Evolutionary conservation across 2,329 filamentous ascomycete species (phyloP).

Genomic region (Nothophaeocryptopus gaeumannii): DNA sequence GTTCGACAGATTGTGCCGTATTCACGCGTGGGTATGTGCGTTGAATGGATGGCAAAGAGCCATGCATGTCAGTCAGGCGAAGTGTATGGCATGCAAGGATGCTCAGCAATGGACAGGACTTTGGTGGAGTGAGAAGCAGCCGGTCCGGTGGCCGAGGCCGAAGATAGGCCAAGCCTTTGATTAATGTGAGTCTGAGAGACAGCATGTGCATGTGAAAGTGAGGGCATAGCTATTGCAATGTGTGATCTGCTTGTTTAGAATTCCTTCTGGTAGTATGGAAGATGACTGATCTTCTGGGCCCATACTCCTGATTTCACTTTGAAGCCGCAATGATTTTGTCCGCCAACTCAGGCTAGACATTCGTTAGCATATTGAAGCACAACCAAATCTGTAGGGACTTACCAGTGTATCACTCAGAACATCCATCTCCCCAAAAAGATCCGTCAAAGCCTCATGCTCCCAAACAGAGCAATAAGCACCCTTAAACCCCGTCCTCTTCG

Average conservation of each 20-base stretch:
- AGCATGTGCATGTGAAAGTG: not conserved
- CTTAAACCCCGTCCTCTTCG: slow-evolving; percentile 50
- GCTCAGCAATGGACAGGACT: too few species aligned
- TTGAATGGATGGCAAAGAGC: too few species aligned
- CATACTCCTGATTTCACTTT: not conserved
- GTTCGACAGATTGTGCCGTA: not conserved
- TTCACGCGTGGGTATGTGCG: too few species aligned
- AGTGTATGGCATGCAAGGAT: too few species aligned
- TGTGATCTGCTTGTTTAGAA: too few species aligned
- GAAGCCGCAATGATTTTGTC: slow-evolving; percentile 34
- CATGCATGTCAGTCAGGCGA: too few species aligned
- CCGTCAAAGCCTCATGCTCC: slow-evolving; percentile 50
- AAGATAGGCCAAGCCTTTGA: not conserved
- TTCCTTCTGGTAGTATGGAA: too few species aligned
- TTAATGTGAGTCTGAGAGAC: not conserved
- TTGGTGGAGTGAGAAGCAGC: not conserved
- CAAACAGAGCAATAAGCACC: slow-evolving; percentile 54
- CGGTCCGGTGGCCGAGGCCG: slow-evolving; percentile 4
- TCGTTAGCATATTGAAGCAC: slow-evolving; percentile 35
- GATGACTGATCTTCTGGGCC: too few species aligned
- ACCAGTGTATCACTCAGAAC: slow-evolving; percentile 5
- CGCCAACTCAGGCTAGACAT: slow-evolving; percentile 45
- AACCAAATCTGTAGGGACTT: too few species aligned
- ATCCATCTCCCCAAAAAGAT: slow-evolving; percentile 42
- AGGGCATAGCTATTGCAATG: not conserved